phyloP scores from a whole-genome alignment of 805 yeast genomes.

The Ogataea pignaliae region DNA sequence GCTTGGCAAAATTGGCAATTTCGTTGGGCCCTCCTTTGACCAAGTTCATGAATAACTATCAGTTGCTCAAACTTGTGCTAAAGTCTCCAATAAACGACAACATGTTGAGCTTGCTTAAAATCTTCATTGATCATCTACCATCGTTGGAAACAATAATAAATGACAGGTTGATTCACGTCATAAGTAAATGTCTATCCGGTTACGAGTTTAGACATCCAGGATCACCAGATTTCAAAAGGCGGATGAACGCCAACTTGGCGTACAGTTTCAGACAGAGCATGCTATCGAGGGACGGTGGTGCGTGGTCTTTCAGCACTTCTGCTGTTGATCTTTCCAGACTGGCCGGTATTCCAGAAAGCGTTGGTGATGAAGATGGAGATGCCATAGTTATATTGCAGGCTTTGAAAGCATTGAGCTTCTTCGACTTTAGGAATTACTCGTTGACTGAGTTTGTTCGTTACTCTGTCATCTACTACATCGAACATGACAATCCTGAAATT shows the following conservation, averaged over 20 bases:
- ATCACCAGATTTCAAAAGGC: slow-evolving; percentile 62
- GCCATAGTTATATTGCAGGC: slow-evolving; percentile 64
- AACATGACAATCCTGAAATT: slow-evolving; percentile 73
- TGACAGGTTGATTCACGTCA: slow-evolving; percentile 61
- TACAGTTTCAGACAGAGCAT: slow-evolving; percentile 71
- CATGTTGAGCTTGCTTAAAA: slow-evolving; percentile 69
- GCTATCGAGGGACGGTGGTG: slow-evolving; percentile 64
- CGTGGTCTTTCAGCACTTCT: slow-evolving; percentile 9
- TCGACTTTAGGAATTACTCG: slow-evolving; percentile 71
- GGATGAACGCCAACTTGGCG: slow-evolving; percentile 62
- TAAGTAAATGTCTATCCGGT: slow-evolving; percentile 78
- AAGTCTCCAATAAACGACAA: slow-evolving; percentile 81
- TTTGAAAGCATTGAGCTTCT: slow-evolving; percentile 66
- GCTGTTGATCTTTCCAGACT: slow-evolving; percentile 17
- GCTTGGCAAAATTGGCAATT: slow-evolving; percentile 78
- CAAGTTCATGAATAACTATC: slow-evolving; percentile 77
- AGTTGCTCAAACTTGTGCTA: slow-evolving; percentile 68
- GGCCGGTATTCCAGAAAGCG: slow-evolving; percentile 18
- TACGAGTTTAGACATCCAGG: slow-evolving; percentile 81
- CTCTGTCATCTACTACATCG: slow-evolving; percentile 79
- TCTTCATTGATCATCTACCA: slow-evolving; percentile 69
- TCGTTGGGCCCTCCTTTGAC: slow-evolving; percentile 94
- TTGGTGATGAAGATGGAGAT: slow-evolving; percentile 26
- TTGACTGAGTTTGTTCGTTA: slow-evolving; percentile 83
- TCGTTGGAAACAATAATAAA: slow-evolving; percentile 72